These are phyloP conservation scores for Phytophthora sansomeana DNA, from an alignment of 352 stramenopile species.

Conservation along the genomic window DNA sequence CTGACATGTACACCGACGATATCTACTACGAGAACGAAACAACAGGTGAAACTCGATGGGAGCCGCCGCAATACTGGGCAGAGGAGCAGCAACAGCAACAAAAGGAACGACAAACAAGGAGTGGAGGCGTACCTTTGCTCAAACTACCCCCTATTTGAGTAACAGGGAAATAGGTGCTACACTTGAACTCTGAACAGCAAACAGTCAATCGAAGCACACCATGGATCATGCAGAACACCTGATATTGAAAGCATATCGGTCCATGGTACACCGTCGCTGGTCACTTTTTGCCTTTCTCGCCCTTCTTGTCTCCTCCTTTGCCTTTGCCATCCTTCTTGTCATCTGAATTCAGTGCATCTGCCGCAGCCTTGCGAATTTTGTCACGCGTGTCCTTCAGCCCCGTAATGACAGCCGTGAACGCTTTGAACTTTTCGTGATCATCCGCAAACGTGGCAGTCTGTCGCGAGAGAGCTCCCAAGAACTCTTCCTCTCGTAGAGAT, in stretches of 20 bases:
- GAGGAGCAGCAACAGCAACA: constrained; percentile 50
- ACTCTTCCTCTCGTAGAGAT: constrained; percentile 85
- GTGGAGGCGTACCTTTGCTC: constrained; percentile 25
- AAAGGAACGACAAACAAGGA: constrained; percentile 13
- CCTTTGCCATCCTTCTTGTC: constrained; percentile 72
- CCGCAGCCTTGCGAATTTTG: constrained; percentile 67
- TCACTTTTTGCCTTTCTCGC: constrained; percentile 64
- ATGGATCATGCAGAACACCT: constrained; percentile 19
- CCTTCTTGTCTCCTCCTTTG: constrained; percentile 64
- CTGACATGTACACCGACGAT: constrained; percentile 73
- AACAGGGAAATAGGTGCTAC: neutral
- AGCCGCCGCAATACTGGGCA: constrained; percentile 61
- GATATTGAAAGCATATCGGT: constrained; percentile 28
- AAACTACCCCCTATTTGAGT: constrained; percentile 37
- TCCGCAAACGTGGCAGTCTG: constrained; percentile 72
- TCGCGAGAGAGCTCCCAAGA: constrained; percentile 78
- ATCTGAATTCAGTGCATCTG: constrained; percentile 64
- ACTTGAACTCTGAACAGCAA: too few relatives aligned
- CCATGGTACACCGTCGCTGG: constrained; percentile 1
- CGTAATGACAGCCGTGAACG: constrained; percentile 77
- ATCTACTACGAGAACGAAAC: constrained; percentile 69
- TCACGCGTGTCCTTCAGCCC: constrained; percentile 79
- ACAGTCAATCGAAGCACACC: neutral
- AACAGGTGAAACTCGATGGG: constrained; percentile 58
- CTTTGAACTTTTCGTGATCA: constrained; percentile 80